phyloP scores from a whole-genome alignment of 768 basidiomycete species.

The Kwoniella botswanensis region DNA sequence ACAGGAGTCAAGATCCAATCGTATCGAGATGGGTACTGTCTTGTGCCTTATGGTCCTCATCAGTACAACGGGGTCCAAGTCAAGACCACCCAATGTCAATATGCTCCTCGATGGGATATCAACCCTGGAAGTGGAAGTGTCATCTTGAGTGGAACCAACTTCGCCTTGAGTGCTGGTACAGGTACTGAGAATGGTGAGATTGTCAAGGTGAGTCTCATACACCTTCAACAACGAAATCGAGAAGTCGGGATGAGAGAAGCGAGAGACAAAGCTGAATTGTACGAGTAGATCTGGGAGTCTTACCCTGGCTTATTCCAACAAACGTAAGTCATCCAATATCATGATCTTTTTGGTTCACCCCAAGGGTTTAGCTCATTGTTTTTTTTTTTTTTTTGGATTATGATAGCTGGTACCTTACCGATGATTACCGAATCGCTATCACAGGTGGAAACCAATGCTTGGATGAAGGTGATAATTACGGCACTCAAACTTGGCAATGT shows the following conservation, averaged over 20 bases:
- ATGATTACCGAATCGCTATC: conserved; percentile 54
- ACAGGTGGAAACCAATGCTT: conserved; percentile 55
- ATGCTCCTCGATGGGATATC: conserved; percentile 28
- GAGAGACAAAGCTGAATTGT: neutral
- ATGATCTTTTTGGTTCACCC: neutral
- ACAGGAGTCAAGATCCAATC: conserved; percentile 19
- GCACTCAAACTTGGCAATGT: conserved; percentile 54
- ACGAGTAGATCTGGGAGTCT: conserved; percentile 19
- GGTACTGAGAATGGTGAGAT: conserved; percentile 11
- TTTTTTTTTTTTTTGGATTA: no score
- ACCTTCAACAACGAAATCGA: neutral
- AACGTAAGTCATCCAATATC: neutral
- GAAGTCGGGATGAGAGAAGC: neutral
- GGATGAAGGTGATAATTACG: conserved; percentile 37
- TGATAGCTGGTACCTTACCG: conserved; percentile 40
- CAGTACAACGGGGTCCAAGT: conserved; percentile 15
- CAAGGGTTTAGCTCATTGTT: neutral
- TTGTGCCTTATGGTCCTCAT: neutral
- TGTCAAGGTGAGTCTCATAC: neutral
- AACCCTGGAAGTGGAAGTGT: conserved; percentile 25
- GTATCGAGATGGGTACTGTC: conserved; percentile 9
- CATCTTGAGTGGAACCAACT: conserved; percentile 15
- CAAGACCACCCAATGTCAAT: conserved; percentile 9
- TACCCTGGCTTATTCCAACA: conserved; percentile 26
- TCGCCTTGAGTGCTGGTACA: conserved; percentile 25